Base-by-base conservation (phyloP, 768 basidiomycete species). In the Lyophyllum atratum region DNA sequence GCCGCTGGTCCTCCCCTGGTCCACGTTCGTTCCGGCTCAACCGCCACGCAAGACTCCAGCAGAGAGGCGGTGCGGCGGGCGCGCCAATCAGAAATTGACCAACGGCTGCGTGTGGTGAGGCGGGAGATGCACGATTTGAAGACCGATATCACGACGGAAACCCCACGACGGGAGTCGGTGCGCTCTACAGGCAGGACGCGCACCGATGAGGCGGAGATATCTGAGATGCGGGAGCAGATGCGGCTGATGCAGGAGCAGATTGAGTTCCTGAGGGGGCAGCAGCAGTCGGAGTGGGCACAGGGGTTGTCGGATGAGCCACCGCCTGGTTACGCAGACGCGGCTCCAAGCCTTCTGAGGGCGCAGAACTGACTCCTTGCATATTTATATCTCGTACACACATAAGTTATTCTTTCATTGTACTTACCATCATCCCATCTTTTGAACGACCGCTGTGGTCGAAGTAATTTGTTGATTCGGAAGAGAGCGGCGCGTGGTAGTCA, bases 261-360 rank as follows among this genome's bases (percentile, higher is more conserved):
- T 19, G 52, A 57, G 47, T 25, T 29, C 43, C 33, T 57, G 54
- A 43, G 47, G 34, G 11, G 12, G 29, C 62, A 60, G 49, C 50
- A 48, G 46, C 47, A 47, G 21, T 59, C 59, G 0, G 44, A 51
- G 4, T 52, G 54, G 56, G 52, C 54, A 10, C 59, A 55, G 49
- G 55, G 57, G 9, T 39, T 57, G 29, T 56, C 58, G 42, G 60
- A 64, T 19, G 58, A 61, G 22, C 52, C 62, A 9, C 62, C 62
- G 15, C 62, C 62, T 0, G 59, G 57, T 22, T 63, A 63, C 19
- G 11, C 34, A 15, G 34, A 37, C 4, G 34, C 34, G 34, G n/a
- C n/a, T n/a, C 34, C 17, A 19, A 40, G 22, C 15, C 50, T 44
- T 2, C 4, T 9, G 34, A 37, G 8, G 34, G 34, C 14, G 12